Evolutionary conservation across 192 early-diverging fungal genomes (phyloP).

Genomic region (Chytriomyces sp.): DNA sequence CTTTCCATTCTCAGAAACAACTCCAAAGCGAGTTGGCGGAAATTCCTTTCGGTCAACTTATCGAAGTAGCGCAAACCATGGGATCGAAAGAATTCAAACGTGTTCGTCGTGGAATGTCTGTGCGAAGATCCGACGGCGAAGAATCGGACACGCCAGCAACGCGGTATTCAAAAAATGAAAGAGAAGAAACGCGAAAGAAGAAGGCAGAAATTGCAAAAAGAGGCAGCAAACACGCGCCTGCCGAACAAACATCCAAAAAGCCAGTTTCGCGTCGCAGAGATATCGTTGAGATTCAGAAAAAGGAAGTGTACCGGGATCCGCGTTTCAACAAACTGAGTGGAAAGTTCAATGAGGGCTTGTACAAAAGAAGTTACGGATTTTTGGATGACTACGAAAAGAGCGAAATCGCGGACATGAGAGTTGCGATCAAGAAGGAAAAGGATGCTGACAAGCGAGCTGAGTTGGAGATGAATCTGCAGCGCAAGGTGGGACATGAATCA

Average conservation of each 20-base stretch:
- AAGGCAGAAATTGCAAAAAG: slow-evolving; percentile 44
- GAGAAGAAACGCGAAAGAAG: slow-evolving; percentile 41
- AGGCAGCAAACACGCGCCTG: slow-evolving; percentile 50
- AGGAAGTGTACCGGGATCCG: slow-evolving; percentile 86
- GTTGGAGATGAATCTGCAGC: slow-evolving; percentile 64
- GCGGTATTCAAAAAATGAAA: slow-evolving; percentile 46
- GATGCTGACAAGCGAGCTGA: slow-evolving; percentile 63
- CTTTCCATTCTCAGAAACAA: slow-evolving; percentile 20
- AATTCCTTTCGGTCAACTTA: slow-evolving; percentile 79
- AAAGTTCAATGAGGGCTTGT: slow-evolving; percentile 88
- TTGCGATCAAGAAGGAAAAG: slow-evolving; percentile 69
- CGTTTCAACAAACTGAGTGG: slow-evolving; percentile 91
- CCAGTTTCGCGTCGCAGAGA: slow-evolving; percentile 74
- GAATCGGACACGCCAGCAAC: slow-evolving; percentile 45
- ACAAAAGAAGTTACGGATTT: slow-evolving; percentile 91
- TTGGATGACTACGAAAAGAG: slow-evolving; percentile 75
- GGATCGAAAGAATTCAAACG: slow-evolving; percentile 69
- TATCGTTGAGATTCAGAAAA: slow-evolving; percentile 65
- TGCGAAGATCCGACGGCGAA: slow-evolving; percentile 14
- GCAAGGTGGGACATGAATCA: slow-evolving; percentile 60
- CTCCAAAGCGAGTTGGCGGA: slow-evolving; percentile 62
- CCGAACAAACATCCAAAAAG: slow-evolving; percentile 78
- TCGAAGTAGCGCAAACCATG: slow-evolving; percentile 77
- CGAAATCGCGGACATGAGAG: slow-evolving; percentile 75
- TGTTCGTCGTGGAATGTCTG: slow-evolving; percentile 45